These are phyloP conservation scores for Pisolithus tinctorius DNA, from an alignment of 768 basidiomycete genomes.

Conservation along the genomic window DNA sequence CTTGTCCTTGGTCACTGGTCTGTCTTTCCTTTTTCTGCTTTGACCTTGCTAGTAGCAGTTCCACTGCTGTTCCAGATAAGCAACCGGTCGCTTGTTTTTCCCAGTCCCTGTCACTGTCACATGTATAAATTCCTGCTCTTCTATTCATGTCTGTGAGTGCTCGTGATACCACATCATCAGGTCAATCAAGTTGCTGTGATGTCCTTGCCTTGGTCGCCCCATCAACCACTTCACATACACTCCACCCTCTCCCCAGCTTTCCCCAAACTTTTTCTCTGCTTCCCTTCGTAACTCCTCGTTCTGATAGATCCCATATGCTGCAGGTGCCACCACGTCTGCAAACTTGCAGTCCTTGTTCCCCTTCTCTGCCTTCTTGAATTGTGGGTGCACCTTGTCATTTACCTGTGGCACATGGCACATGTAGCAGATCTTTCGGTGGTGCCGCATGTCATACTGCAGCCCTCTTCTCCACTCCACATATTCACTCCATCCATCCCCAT, in stretches of 20 bases:
- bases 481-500: background rate
- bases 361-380: background rate
- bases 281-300: background rate
- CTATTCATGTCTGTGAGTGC: too few relatives aligned
- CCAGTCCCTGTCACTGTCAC: too few relatives aligned
- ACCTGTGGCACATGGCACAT: conserved; percentile 6
- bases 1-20: too few relatives aligned
- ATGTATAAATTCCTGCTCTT: too few relatives aligned
- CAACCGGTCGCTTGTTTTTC: too few relatives aligned
- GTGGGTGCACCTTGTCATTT: too few relatives aligned
- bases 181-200: background rate
- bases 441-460: background rate
- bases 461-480: conserved; percentile 3
- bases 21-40: too few relatives aligned
- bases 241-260: background rate
- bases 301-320: background rate
- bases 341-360: background rate
- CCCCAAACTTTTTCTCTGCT: background rate
- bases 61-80: too few relatives aligned
- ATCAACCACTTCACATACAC: background rate
- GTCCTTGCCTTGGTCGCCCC: background rate
- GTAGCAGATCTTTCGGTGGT: conserved; percentile 8
- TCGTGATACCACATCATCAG: background rate
- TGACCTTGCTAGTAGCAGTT: too few relatives aligned
- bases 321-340: background rate